Evolutionary conservation across 306 rosid species (phyloP), one percentile per base, ranked within the genome.

Genomic region (Castanea sativa): DNA sequence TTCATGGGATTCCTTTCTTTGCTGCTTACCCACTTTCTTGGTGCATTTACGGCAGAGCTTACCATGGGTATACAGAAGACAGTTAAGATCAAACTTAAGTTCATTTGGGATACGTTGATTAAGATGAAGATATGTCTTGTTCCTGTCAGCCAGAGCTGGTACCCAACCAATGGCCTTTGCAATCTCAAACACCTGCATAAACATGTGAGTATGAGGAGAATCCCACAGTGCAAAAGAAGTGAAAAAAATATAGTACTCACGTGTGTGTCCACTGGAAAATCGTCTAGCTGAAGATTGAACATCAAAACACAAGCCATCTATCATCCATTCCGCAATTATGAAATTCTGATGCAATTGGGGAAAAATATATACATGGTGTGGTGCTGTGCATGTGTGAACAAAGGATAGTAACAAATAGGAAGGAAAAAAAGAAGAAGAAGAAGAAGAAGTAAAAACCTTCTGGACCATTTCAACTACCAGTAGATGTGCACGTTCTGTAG

Each of bases 211-310:
- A 25, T 77, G 25, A 55, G 16, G 53, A 51, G 45, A 32, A 43
- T 56, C 15, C 21, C 65, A 43, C 38, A 53, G 53, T 51, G 49
- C 57, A 69, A 75, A 84, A 68, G 38, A 60, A 76, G 52, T 32
- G 18, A 61, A 27, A 80, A 45, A 78, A 76, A 58, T 67, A 75
- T 1, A 74, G 25, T 53, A 83, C 97, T 88, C 84, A 94, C 99
- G 38, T 95, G 97, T 25, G 99, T 95, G 86, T 91, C 99, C 65
- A 92, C 99, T 2, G 97, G 98, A 88, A 95, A 90, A 86, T 95
- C 97, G 69, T 95, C 98, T 77, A 73, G 93, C 89, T 89, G 96
- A 75, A 95, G 98, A 85, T 86, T 86, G 79, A 88, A 83, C 91
- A 86, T 85, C 84, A 86, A 76, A 65, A 88, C 88, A 72, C 89